Conservation (phyloP, 345 rosid genomes). For the Raphanus raphanistrum region DNA sequence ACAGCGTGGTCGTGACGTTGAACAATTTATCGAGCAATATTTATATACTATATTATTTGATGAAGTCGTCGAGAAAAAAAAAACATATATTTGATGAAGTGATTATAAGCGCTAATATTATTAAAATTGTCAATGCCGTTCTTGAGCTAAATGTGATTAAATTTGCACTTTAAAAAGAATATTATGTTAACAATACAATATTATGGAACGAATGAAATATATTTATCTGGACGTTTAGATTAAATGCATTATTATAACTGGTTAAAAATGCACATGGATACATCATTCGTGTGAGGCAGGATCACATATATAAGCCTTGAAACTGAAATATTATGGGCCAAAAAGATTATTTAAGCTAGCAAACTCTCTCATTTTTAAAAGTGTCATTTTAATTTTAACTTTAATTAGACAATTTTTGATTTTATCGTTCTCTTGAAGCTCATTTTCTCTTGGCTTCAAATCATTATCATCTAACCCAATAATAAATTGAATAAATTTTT, state of each 20-base stretch:
- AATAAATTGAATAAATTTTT: background rate
- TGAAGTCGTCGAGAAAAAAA: background rate
- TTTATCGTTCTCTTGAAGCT: background rate
- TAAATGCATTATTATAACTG: background rate
- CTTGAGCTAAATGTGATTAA: slow-evolving; percentile 3
- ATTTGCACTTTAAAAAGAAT: background rate
- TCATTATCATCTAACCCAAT: background rate
- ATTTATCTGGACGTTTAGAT: no score
- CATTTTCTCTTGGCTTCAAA: background rate
- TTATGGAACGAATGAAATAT: background rate
- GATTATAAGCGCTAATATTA: background rate
- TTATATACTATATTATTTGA: background rate
- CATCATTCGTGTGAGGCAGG: background rate
- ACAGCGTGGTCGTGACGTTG: slow-evolving; percentile 87
- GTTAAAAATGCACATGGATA: background rate
- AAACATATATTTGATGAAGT: no score
- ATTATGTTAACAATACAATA: background rate
- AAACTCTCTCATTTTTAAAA: background rate
- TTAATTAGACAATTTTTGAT: background rate
- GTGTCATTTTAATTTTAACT: background rate
- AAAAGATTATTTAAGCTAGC: background rate
- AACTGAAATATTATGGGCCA: background rate
- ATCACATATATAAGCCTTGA: background rate
- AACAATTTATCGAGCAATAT: slow-evolving; percentile 49
- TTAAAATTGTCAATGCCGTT: background rate